phyloP scores from a whole-genome alignment of 805 yeast species.

The Sungouiozyma ichnusensis region DNA sequence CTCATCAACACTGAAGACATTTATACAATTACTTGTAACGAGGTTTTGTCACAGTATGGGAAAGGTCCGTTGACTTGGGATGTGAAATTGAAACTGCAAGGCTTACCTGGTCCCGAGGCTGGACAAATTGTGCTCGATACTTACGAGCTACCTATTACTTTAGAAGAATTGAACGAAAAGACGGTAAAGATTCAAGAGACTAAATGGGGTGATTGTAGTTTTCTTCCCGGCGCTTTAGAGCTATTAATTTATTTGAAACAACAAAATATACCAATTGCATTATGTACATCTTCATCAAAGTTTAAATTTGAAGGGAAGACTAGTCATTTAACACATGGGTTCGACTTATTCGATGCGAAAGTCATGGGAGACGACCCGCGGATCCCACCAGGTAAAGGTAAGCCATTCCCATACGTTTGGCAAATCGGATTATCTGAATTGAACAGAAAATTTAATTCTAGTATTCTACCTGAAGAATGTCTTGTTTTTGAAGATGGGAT shows the following conservation, averaged over 20 bases:
- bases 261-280: constrained; percentile 63
- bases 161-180: constrained; percentile 48
- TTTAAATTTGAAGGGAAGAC: constrained; percentile 65
- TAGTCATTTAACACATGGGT: constrained; percentile 50
- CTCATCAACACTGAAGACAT: constrained; percentile 85
- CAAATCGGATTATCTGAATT: constrained; percentile 61
- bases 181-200: constrained; percentile 41
- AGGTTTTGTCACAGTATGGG: constrained; percentile 53
- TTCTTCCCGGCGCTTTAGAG: constrained; percentile 80
- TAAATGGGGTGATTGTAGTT: constrained; percentile 53
- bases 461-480: constrained; percentile 65
- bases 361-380: constrained; percentile 86
- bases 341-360: constrained; percentile 56
- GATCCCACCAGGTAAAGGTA: constrained; percentile 77
- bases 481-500: constrained; percentile 91
- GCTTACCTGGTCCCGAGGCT: constrained; percentile 79
- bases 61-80: constrained; percentile 87
- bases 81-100: constrained; percentile 77
- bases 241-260: constrained; percentile 44
- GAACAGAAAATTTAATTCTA: constrained; percentile 41
- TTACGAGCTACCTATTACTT: constrained; percentile 55
- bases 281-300: constrained; percentile 76
- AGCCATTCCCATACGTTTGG: constrained; percentile 94
- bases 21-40: constrained; percentile 70
- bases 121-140: constrained; percentile 53